Conservation (phyloP, 2,329 filamentous ascomycete genomes). For the Claviceps sp. region DNA sequence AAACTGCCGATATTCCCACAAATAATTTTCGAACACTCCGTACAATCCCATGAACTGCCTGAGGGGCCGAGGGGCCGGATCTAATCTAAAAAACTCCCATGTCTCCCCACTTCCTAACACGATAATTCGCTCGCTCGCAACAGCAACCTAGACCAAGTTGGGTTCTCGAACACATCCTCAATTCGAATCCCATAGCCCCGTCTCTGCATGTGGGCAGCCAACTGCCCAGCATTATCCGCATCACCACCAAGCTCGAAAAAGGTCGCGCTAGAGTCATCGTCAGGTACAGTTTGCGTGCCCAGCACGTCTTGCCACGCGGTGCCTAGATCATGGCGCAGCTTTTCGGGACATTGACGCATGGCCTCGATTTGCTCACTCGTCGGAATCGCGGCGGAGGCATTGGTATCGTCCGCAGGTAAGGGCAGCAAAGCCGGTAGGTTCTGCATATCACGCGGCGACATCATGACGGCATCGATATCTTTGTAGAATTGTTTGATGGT, state of each 20-base stretch:
- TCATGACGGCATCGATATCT: background rate
- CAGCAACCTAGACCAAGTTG: background rate
- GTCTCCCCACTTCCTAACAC: background rate
- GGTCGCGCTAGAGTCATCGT: background rate
- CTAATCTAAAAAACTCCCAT: background rate
- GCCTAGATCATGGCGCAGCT: background rate
- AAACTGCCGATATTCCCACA: too few relatives aligned
- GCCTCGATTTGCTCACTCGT: background rate
- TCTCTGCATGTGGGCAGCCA: slow-evolving; percentile 1
- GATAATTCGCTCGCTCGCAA: background rate
- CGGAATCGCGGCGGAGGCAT: background rate
- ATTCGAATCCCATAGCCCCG: background rate
- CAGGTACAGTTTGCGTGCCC: background rate
- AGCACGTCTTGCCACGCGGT: background rate
- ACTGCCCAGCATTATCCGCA: background rate
- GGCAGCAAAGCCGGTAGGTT: background rate
- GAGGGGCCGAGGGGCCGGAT: background rate
- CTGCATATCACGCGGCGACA: background rate
- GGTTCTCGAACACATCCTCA: background rate
- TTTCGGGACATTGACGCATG: background rate
- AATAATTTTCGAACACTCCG: too few relatives aligned
- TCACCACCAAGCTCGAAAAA: slow-evolving; percentile 1
- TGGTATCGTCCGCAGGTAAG: background rate
- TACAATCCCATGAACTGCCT: too few relatives aligned
- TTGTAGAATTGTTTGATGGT: background rate